phyloP scores from a whole-genome alignment of 192 early-diverging fungal genomes.

The Coemansia biformis region DNA sequence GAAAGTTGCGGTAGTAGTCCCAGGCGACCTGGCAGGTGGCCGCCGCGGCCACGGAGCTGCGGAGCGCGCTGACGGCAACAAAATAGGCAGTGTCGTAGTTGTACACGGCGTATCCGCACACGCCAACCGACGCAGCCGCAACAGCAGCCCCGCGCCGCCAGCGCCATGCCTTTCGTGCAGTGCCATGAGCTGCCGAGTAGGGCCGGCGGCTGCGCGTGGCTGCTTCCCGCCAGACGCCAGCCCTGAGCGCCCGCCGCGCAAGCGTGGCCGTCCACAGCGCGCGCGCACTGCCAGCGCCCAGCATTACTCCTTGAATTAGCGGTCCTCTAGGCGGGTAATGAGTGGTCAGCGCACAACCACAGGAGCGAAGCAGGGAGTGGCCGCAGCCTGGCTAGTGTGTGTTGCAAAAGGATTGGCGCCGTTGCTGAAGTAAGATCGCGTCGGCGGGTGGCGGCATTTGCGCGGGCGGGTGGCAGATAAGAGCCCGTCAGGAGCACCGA shows the following conservation, averaged over 20 bases:
- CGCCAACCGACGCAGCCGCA: constrained; percentile 1
- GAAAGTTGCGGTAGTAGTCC: constrained; percentile 51
- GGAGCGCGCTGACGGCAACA: constrained; percentile 21
- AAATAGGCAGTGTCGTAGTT: constrained; percentile 47
- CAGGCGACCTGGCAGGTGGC: constrained; percentile 35
- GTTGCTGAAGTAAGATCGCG: no score
- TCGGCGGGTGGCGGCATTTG: no score
- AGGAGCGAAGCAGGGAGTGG: no score
- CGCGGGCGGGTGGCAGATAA: no score
- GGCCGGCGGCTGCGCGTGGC: neutral
- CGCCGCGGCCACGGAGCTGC: constrained; percentile 34
- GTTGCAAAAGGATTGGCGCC: no score
- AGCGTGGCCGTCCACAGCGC: neutral
- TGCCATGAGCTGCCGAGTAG: neutral
- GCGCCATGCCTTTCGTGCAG: constrained; percentile 7
- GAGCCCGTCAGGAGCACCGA: no score
- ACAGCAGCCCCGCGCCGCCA: constrained; percentile 11
- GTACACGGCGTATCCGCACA: constrained; percentile 17
- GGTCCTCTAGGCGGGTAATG: no score
- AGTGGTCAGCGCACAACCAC: no score
- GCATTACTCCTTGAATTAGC: no score
- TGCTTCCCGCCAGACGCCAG: neutral
- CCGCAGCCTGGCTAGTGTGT: no score
- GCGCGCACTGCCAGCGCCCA: no score
- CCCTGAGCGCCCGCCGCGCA: neutral